Base-by-base conservation (phyloP, 352 stramenopile genomes). In the Pythium volutum region DNA sequence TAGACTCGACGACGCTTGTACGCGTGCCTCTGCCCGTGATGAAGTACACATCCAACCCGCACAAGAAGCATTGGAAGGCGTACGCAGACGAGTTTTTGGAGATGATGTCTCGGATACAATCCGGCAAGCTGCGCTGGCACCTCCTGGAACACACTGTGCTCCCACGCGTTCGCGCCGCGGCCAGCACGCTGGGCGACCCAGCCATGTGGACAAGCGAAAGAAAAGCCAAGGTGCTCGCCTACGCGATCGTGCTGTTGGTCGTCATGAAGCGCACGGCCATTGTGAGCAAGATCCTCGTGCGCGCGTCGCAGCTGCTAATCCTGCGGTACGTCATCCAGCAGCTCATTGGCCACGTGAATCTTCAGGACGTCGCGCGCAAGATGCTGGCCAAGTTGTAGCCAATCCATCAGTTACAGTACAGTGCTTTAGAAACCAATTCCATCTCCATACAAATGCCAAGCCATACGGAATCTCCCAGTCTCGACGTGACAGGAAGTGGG, bases 11-110 rank as follows among this genome's bases (percentile, higher is more conserved):
- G 9, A 69, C 76, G 29, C 67, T 91, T 33, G 66, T 64, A 18
- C 78, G 82, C 26, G 68, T 91, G 26, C 67, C 69, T 2, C 57
- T 91, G 36, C 82, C 82, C 16, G 76, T 91, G 42, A 66, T 89
- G 10, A 76, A 84, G 52, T 91, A 78, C 61, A 87, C 76, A 12
- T 51, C 85, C 11, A 66, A 75, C 12, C 82, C 82, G 4, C 79
- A 66, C n/a, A 75, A 79, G 26, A 70, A 64, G 2, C 68, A 75
- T 3, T 87, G 73, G 71, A 66, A 65, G 42, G 69, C 71, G 16
- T 79, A 89, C 51, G 53, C 77, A 15, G 61, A 64, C 6, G 79
- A 91, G 42, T 55, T 86, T 29, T 36, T 88, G n/a, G 70, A 74
- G 8, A 74, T 89, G 27, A 49, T 80, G 18, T 61, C 76, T 29